Percentiles rank a stretch among this genome's conserved stretches.
Conservation (phyloP, 2,329 filamentous ascomycete species). For the Macrophomina tecta region DNA sequence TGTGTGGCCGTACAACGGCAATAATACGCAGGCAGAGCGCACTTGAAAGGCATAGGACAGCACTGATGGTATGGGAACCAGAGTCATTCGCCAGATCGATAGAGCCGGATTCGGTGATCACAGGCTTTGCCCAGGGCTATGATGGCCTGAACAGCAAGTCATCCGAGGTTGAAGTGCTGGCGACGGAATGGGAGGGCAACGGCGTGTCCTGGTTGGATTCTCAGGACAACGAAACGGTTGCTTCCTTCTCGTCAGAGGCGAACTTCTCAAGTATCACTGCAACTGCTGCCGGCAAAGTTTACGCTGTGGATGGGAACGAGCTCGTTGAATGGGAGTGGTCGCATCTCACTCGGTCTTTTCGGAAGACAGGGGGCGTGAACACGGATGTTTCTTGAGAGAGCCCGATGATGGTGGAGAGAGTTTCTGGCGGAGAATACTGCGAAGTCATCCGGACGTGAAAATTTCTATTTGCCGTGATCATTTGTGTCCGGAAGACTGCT, state of each 20-base stretch:
- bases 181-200: not conserved
- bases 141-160: not conserved
- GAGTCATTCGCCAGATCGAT: not conserved
- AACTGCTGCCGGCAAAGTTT: not conserved
- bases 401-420: too few species aligned
- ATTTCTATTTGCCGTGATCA: too few species aligned
- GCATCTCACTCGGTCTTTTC: not conserved
- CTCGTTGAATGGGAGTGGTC: not conserved
- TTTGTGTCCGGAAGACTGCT: too few species aligned
- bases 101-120: not conserved
- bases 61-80: not conserved
- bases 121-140: not conserved
- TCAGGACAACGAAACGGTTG: not conserved
- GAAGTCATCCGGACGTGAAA: too few species aligned
- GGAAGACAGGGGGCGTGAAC: not conserved
- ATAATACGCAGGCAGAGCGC: too few species aligned
- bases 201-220: not conserved
- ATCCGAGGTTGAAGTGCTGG: not conserved
- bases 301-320: not conserved
- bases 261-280: not conserved
- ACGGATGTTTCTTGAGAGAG: not conserved
- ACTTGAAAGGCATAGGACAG: not conserved
- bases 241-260: not conserved
- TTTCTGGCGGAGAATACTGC: too few species aligned
- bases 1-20: not conserved